A percentile compares a stretch with the other conserved stretches of the same genome.
These are phyloP conservation scores for Trichosporon sp. DNA, from an alignment of 1,284 basidiomycete species.

Conservation along the genomic window DNA sequence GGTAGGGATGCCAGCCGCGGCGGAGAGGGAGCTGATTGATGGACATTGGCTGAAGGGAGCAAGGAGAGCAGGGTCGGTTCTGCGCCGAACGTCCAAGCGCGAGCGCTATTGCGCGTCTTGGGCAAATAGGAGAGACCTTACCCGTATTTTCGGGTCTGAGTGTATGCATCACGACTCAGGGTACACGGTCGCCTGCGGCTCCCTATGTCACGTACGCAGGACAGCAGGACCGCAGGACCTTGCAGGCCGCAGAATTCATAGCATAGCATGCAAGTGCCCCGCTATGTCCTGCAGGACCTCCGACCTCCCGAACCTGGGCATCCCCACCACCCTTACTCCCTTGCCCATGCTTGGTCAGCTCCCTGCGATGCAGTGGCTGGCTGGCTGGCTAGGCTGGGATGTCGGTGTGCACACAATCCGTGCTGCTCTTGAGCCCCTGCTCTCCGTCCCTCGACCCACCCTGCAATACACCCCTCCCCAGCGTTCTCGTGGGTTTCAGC, in stretches of 20 bases:
- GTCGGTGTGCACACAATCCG: not conserved
- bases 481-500: conserved; percentile 12
- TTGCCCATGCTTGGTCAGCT: conserved; percentile 1
- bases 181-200: conserved; percentile 1
- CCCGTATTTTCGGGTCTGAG: conserved; percentile 20
- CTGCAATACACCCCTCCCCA: conserved; percentile 1
- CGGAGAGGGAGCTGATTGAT: not conserved
- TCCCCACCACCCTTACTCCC: not conserved
- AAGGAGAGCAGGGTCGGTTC: conserved; percentile 5
- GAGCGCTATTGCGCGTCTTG: not conserved
- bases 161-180: conserved; percentile 18
- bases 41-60: not conserved
- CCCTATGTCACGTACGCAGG: conserved; percentile 9
- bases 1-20: not conserved
- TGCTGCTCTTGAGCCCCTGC: conserved; percentile 2
- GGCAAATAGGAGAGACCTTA: conserved; percentile 15
- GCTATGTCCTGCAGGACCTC: conserved; percentile 11
- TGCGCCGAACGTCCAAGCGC: conserved; percentile 14
- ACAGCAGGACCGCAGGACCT: not conserved
- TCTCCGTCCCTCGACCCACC: not conserved
- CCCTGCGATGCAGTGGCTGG: conserved; percentile 7
- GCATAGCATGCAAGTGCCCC: conserved; percentile 9
- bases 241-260: conserved; percentile 6
- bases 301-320: not conserved
- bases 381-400: not conserved